Evolutionary conservation across 2,329 filamentous ascomycete species (phyloP).

Genomic region (Volutella citrinella): DNA sequence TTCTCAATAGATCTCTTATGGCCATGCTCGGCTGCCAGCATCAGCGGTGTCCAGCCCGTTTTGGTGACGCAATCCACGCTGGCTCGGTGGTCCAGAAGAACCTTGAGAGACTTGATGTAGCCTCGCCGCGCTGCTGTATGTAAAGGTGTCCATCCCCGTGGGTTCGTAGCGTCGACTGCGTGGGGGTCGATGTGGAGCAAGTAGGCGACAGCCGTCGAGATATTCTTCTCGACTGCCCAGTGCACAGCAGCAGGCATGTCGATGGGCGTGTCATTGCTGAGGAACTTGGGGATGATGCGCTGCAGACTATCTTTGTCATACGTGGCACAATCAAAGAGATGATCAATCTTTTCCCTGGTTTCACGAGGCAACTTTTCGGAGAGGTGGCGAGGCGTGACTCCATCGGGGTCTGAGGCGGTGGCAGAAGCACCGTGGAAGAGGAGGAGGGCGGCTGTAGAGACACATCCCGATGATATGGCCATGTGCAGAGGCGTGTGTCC

Average conservation of each 20-base stretch:
- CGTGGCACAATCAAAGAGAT: too few species aligned
- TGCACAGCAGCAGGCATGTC: too few species aligned
- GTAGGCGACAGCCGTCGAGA: too few species aligned
- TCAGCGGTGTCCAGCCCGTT: conserved; percentile 9
- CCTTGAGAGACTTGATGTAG: conserved; percentile 1
- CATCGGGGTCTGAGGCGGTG: conserved; percentile 1
- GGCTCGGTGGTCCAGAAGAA: conserved; percentile 8
- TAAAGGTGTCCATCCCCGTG: conserved; percentile 8
- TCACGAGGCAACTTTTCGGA: too few species aligned
- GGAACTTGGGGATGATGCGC: too few species aligned
- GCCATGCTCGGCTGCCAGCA: conserved; percentile 10
- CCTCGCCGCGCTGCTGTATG: conserved; percentile 8
- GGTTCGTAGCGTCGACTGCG: conserved; percentile 1
- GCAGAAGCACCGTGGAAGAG: conserved; percentile 11
- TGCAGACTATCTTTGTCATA: too few species aligned
- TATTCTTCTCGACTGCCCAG: too few species aligned
- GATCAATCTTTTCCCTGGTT: too few species aligned
- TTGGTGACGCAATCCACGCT: conserved; percentile 9
- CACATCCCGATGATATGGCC: conserved; percentile 6
- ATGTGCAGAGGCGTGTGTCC: conserved; percentile 10
- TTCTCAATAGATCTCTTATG: conserved; percentile 1
- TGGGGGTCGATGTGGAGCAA: conserved; percentile 8
- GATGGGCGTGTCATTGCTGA: too few species aligned
- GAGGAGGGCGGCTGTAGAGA: conserved; percentile 6
- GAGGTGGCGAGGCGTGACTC: too few species aligned